Percentiles rank a stretch among this genome's conserved stretches.
These are phyloP conservation scores for Silene noctiflora DNA, from an alignment of 179 eudicot genomes.

Conservation along the genomic window DNA sequence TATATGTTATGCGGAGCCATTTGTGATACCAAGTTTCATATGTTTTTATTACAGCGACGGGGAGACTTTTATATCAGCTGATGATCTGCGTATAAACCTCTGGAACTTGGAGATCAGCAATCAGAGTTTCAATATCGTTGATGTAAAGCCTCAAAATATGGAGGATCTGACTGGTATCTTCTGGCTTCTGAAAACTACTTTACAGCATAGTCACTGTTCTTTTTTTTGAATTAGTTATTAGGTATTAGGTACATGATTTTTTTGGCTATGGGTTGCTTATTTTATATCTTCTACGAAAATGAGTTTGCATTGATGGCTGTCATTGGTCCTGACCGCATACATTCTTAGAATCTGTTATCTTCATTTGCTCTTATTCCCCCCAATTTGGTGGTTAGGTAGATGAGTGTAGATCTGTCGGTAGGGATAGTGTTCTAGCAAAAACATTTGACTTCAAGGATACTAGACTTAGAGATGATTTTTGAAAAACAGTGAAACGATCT, in stretches of 20 bases:
- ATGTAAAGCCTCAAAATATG: constrained; percentile 95
- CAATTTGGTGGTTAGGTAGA: neutral
- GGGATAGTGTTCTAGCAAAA: neutral
- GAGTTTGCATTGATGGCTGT: neutral
- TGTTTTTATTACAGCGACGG: constrained; percentile 63
- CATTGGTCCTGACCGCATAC: neutral
- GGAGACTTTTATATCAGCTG: constrained; percentile 95
- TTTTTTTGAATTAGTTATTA: neutral
- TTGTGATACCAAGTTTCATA: constrained; percentile 13
- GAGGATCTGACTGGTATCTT: constrained; percentile 90
- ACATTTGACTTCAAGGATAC: constrained; percentile 3
- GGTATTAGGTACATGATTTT: neutral
- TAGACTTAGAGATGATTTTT: neutral
- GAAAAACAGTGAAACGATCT: neutral
- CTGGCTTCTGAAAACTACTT: constrained; percentile 7
- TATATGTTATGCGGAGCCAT: constrained; percentile 3
- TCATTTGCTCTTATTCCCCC: neutral
- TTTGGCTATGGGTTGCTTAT: neutral
- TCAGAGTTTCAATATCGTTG: constrained; percentile 97
- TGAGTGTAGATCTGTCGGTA: neutral
- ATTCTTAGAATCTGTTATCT: neutral
- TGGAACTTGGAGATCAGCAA: constrained; percentile 97
- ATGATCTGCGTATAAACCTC: constrained; percentile 91
- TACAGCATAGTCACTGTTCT: constrained; percentile 1
- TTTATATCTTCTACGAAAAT: neutral